These are phyloP conservation scores for Microdochium bolleyi DNA, from an alignment of 2,329 filamentous ascomycete genomes.

Conservation along the genomic window DNA sequence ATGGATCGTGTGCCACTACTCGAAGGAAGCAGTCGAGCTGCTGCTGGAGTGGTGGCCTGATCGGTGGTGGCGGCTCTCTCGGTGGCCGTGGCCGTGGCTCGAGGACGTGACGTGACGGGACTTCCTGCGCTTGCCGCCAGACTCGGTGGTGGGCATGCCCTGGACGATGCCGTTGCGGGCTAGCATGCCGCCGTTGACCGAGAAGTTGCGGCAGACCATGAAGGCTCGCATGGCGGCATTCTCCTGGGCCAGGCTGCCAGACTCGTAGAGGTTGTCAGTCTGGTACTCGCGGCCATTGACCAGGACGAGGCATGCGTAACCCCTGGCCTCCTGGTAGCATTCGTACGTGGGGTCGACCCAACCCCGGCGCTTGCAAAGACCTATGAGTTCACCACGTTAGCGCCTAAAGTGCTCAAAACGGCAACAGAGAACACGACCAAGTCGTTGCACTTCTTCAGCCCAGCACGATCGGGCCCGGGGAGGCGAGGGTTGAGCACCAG, in stretches of 20 bases:
- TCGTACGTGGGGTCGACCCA: conserved; percentile 91
- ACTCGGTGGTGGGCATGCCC: conserved; percentile 50
- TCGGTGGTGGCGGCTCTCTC: conserved; percentile 35
- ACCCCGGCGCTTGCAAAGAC: conserved; percentile 87
- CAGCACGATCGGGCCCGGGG: background rate
- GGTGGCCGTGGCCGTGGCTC: conserved; percentile 29
- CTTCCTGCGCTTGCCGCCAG: conserved; percentile 40
- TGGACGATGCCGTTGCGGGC: conserved; percentile 62
- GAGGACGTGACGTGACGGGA: conserved; percentile 39
- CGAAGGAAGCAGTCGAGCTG: conserved; percentile 53
- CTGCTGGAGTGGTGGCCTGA: conserved; percentile 54
- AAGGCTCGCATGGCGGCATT: conserved; percentile 94
- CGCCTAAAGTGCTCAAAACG: conserved; percentile 3
- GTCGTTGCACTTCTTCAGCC: background rate
- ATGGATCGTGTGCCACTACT: conserved; percentile 22
- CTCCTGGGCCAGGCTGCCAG: conserved; percentile 77
- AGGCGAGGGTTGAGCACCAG: background rate
- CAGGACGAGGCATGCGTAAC: conserved; percentile 83
- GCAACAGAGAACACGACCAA: background rate
- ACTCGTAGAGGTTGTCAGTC: conserved; percentile 78
- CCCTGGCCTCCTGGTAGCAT: conserved; percentile 63
- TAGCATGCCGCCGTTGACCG: conserved; percentile 89
- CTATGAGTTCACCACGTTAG: conserved; percentile 40
- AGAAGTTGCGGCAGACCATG: conserved; percentile 97
- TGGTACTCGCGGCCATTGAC: conserved; percentile 97